Evolutionary conservation across 768 basidiomycete genomes (phyloP).

Genomic region (Chlorophyllum brunneum): DNA sequence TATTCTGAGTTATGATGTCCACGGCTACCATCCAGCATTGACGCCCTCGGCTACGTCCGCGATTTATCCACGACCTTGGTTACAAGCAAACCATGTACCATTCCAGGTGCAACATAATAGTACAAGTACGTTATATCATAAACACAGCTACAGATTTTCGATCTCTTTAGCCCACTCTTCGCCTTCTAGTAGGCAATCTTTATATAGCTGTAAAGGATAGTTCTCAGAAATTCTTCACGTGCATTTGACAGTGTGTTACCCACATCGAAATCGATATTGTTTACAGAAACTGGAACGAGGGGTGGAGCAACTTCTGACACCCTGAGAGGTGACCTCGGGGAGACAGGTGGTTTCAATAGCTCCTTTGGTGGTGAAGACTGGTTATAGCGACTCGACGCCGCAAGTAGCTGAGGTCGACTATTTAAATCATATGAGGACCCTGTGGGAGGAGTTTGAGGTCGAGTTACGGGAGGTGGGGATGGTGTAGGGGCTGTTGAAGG

Average conservation of each 20-base stretch:
- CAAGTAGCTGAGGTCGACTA: neutral
- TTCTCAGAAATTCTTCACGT: neutral
- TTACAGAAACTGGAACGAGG: conserved; percentile 16
- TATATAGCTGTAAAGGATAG: conserved; percentile 23
- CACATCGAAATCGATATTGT: conserved; percentile 21
- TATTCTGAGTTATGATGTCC: neutral
- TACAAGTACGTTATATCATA: neutral
- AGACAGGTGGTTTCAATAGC: neutral
- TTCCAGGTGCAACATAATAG: neutral
- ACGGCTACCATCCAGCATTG: neutral
- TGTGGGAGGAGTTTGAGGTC: neutral
- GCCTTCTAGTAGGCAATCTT: conserved; percentile 33
- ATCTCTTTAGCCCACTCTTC: conserved; percentile 29
- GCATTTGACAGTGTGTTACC: neutral
- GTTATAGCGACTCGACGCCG: neutral
- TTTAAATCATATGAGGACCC: neutral
- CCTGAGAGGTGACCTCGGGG: conserved; percentile 13
- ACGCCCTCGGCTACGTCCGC: neutral
- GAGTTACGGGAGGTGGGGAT: neutral
- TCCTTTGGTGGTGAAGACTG: neutral
- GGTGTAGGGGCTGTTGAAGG: neutral
- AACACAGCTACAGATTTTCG: conserved; percentile 18
- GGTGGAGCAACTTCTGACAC: conserved; percentile 20
- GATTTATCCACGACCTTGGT: neutral
- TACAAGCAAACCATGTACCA: neutral